Conservation (phyloP, 2,329 filamentous ascomycete genomes). For the Helotiales sp. region DNA sequence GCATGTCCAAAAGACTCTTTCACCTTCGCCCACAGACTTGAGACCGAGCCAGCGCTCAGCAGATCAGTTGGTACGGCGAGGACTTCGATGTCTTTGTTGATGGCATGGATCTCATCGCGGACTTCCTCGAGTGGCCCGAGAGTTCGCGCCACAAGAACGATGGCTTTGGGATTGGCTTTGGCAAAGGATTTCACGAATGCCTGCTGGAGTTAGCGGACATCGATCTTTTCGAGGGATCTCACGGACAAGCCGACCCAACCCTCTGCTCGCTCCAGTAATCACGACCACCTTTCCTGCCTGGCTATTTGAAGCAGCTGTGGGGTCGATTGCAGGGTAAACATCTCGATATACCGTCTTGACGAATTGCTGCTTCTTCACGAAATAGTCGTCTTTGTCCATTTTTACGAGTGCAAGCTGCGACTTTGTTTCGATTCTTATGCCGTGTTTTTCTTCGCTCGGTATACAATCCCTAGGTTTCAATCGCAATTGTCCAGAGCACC, state of each 20-base stretch:
- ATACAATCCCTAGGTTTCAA: too few species aligned
- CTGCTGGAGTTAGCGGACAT: background rate
- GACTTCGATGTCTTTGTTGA: slow-evolving; percentile 42
- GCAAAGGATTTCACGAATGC: slow-evolving; percentile 35
- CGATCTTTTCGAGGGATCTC: background rate
- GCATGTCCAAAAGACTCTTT: slow-evolving; percentile 49
- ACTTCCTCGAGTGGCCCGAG: slow-evolving; percentile 38
- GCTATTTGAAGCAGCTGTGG: slow-evolving; percentile 40
- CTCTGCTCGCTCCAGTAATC: slow-evolving; percentile 50
- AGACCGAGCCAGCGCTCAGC: slow-evolving; percentile 27
- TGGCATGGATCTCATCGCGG: slow-evolving; percentile 38
- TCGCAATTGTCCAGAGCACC: too few species aligned
- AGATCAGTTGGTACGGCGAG: slow-evolving; percentile 43
- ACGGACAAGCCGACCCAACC: slow-evolving; percentile 40
- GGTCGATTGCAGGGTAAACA: slow-evolving; percentile 47
- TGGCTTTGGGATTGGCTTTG: slow-evolving; percentile 43
- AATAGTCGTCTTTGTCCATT: slow-evolving; percentile 2
- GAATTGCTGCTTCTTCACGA: slow-evolving; percentile 32
- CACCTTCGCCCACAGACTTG: slow-evolving; percentile 30
- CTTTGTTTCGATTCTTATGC: background rate
- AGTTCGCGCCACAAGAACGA: slow-evolving; percentile 45
- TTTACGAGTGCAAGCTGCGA: background rate
- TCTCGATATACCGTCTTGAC: slow-evolving; percentile 46
- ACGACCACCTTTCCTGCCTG: slow-evolving; percentile 41
- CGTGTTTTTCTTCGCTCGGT: background rate